Conservation (phyloP, 345 rosid species). For the Moringa oleifera region DNA sequence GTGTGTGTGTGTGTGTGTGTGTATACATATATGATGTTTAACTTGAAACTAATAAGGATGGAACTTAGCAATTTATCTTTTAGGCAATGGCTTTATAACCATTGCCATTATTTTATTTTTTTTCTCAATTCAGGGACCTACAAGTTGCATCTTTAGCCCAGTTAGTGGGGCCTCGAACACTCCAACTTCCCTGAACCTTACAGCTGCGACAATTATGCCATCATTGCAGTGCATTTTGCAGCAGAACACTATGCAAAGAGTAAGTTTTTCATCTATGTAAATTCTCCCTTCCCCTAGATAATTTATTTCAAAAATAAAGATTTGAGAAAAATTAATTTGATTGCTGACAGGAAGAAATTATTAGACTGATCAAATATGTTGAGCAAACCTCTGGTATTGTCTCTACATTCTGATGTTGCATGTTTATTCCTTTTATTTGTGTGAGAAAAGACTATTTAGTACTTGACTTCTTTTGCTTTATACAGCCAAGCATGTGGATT, state of each 20-base stretch:
- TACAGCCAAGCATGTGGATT: conserved; percentile 64
- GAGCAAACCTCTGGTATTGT: conserved; percentile 79
- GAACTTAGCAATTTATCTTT: conserved; percentile 32
- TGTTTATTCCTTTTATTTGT: not conserved
- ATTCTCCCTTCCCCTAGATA: not conserved
- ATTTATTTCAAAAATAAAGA: not conserved
- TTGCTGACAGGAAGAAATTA: conserved; percentile 81
- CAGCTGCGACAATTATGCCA: conserved; percentile 50
- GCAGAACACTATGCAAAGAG: conserved; percentile 80
- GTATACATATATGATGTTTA: too few species aligned
- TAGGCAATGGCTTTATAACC: conserved; percentile 33
- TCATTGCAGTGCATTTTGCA: conserved; percentile 78
- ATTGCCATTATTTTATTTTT: conserved; percentile 24
- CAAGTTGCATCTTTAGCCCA: conserved; percentile 40
- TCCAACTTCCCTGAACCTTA: conserved; percentile 39
- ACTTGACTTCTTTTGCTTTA: conserved; percentile 19
- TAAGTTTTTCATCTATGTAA: conserved; percentile 18
- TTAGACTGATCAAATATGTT: conserved; percentile 67
- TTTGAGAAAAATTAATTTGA: not conserved
- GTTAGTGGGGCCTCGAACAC: conserved; percentile 43
- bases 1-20: too few species aligned
- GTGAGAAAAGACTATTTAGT: conserved; percentile 10
- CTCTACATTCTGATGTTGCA: not conserved
- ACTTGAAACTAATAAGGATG: conserved; percentile 7
- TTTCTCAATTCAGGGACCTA: conserved; percentile 52